phyloP scores from a whole-genome alignment of 2,329 filamentous ascomycete genomes.

The Trichoderma citrinoviride region DNA sequence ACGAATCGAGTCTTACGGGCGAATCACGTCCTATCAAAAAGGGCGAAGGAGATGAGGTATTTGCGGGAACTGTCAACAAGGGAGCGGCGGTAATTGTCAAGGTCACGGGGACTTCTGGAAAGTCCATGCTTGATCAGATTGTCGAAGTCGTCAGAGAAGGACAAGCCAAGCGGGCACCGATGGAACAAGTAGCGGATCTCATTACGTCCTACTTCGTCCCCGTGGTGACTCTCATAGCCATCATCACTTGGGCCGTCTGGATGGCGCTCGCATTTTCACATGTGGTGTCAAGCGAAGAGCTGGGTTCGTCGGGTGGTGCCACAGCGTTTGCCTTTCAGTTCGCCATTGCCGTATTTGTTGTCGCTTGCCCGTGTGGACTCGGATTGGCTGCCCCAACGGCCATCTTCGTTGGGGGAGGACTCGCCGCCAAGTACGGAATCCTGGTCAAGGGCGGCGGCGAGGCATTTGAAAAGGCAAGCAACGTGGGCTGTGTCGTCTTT shows the following conservation, averaged over 20 bases:
- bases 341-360: slow-evolving; percentile 81
- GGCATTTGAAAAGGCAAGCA: slow-evolving; percentile 80
- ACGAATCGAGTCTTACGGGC: slow-evolving; percentile 87
- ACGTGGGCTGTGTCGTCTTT: slow-evolving; percentile 75
- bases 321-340: slow-evolving; percentile 74
- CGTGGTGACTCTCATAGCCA: slow-evolving; percentile 64
- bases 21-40: slow-evolving; percentile 70
- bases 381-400: slow-evolving; percentile 84
- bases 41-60: slow-evolving; percentile 60
- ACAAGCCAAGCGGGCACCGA: slow-evolving; percentile 70
- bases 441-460: slow-evolving; percentile 81
- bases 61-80: slow-evolving; percentile 73
- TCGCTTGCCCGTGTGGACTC: slow-evolving; percentile 81
- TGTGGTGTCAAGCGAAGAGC: slow-evolving; percentile 54
- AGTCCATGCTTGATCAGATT: slow-evolving; percentile 77
- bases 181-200: slow-evolving; percentile 70
- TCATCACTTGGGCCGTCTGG: slow-evolving; percentile 72
- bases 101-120: slow-evolving; percentile 63
- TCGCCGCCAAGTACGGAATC: slow-evolving; percentile 77
- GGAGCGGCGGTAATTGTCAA: slow-evolving; percentile 59
- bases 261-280: slow-evolving; percentile 61
- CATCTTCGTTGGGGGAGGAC: slow-evolving; percentile 76
- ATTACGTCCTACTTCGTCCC: slow-evolving; percentile 77
- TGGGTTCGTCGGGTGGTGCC: slow-evolving; percentile 61
- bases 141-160: slow-evolving; percentile 74